Evolutionary conservation across 352 stramenopile species (phyloP), one percentile per base, ranked within the genome.

Genomic region (Phytophthora quininea): DNA sequence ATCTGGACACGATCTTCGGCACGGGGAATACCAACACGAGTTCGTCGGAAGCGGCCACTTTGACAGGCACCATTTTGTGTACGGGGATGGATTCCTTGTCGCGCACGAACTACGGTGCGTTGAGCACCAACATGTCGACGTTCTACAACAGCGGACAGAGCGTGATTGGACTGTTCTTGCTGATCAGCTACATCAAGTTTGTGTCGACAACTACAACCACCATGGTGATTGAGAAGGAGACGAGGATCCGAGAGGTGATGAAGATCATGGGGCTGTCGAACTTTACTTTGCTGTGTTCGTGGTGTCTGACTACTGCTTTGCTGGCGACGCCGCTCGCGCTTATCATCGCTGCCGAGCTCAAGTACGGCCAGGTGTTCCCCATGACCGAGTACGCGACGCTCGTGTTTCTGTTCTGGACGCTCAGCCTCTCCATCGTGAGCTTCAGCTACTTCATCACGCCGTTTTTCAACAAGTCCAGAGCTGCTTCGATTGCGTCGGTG

Each of bases 211-310:
- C 78, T 12, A 88, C 82, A 0, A 83, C 86, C 0, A 68, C 73
- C 8, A 90, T 95, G 75, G 84, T 95, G 32, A 80, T 87, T 37
- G 87, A 95, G 46, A 95, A 95, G 54, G 87, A 93, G 64, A 87
- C 81, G 46, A 73, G 78, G 43, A 86, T 95, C 37, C 84, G 86
- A 35, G 84, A 93, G 58, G 75, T 93, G 47, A 92, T 96, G 82
- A 90, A 89, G 71, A 93, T 92, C 60, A 93, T 93, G 85, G 87
- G 89, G 1, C 64, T 94, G 1, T 84, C 75, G 6, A 86, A 90
- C 56, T 62, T 73, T 31, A 84, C 80, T 37, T 57, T 94, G 40
- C 69, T 91, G n/a, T 66, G 65, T 24, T 91, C 84, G 30, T 92
- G 84, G 84, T 73, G 78, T 29, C 50, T 86, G 15, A 90, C 82